Base-by-base conservation (phyloP, 2,329 filamentous ascomycete species). In the Ustulina deusta region DNA sequence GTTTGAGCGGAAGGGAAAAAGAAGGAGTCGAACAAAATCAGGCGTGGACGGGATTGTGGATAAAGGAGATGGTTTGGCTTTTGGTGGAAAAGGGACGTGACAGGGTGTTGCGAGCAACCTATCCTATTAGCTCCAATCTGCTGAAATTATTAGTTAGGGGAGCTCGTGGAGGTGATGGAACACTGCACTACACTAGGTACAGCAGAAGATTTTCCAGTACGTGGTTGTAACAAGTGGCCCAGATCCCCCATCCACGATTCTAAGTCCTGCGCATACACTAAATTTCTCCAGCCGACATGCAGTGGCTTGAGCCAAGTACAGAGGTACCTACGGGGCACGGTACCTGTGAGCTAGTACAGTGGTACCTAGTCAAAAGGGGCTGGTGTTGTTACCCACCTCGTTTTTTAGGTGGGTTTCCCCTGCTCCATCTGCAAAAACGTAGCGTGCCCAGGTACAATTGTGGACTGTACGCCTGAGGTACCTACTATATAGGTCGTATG, bases 1-100 rank as follows among this genome's bases (percentile, higher is more conserved):
- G 65, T 61, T 61, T 51, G 46, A 63, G 66, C 49, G 46, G 58
- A 56, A 69, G 69, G 62, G 69, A 36, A 66, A 68, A 61, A 71
- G 64, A 72, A 71, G 70, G 61, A 72, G 69, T 70, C 52, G 65
- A 72, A 71, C 57, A 71, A 71, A 71, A 72, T 72, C 66, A 72
- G 70, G 64, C 65, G 55, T 55, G 69, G 63, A 69, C 51, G 62
- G 67, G 55, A 71, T 68, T 71, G 69, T 71, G 69, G 69, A 71
- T 69, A 71, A 71, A 71, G 68, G 69, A 69, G 68, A 69, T 58
- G 52, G 59, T 55, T 29, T 62, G 66, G 46, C 40, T 54, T 13
- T 65, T n/a, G 65, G 57, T 55, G 36, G 65, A 51, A 63, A 63
- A 59, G 61, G 63, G 62, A 62, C 65, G 68, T 70, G 65, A 62